These are phyloP conservation scores for Turnera subulata DNA, from an alignment of 345 rosid genomes.

Conservation along the genomic window DNA sequence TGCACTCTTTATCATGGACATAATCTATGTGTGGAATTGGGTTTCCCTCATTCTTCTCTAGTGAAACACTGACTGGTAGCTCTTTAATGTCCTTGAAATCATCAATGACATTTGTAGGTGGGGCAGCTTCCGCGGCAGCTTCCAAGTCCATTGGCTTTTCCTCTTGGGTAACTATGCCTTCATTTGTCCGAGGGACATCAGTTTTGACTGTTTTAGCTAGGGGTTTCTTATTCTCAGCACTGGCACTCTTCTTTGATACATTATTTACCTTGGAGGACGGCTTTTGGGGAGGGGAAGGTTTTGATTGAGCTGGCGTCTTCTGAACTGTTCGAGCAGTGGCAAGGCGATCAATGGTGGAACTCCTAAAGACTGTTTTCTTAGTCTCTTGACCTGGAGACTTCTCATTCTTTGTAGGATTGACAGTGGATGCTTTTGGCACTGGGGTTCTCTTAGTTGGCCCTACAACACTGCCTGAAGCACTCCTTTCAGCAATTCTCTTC, in stretches of 20 bases:
- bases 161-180: constrained; percentile 21
- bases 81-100: constrained; percentile 68
- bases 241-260: constrained; percentile 27
- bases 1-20: constrained; percentile 19
- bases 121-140: constrained; percentile 24
- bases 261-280: constrained; percentile 39
- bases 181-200: constrained; percentile 40
- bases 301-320: constrained; percentile 40
- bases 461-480: constrained; percentile 38
- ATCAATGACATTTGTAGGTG: constrained; percentile 25
- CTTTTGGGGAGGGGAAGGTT: constrained; percentile 41
- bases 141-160: constrained; percentile 21
- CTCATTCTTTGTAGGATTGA: constrained; percentile 28
- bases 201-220: constrained; percentile 31
- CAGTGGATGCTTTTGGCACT: constrained; percentile 25
- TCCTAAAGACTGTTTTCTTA: constrained; percentile 58
- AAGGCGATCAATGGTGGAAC: constrained; percentile 86
- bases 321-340: constrained; percentile 53
- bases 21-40: constrained; percentile 15
- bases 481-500: constrained; percentile 93
- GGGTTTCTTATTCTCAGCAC: constrained; percentile 34
- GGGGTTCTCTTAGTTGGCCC: constrained; percentile 42
- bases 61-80: constrained; percentile 32
- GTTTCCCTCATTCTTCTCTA: constrained; percentile 32
- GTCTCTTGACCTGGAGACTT: constrained; percentile 40